Evolutionary conservation across 2,329 filamentous ascomycete genomes (phyloP).

Genomic region (Pseudogymnoascus sp.): DNA sequence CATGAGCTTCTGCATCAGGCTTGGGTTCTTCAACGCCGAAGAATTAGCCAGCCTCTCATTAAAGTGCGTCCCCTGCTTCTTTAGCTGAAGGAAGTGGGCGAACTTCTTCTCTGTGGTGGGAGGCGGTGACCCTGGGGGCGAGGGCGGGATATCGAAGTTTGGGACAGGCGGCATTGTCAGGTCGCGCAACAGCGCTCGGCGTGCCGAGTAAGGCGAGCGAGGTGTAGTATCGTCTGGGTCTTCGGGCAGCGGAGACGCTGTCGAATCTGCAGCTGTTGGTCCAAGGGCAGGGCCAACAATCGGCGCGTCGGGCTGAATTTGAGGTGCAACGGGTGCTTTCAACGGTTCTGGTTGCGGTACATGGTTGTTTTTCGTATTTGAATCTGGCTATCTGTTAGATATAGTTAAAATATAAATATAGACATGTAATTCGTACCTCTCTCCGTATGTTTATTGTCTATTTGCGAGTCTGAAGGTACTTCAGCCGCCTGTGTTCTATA

Average conservation of each 20-base stretch:
- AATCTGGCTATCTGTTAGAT: neutral
- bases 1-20: conserved; percentile 62
- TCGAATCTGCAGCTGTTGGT: conserved; percentile 18
- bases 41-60: conserved; percentile 64
- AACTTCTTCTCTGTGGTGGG: conserved; percentile 55
- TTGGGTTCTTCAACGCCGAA: conserved; percentile 61
- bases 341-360: neutral
- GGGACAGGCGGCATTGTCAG: conserved; percentile 65
- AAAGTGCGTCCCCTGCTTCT: conserved; percentile 69
- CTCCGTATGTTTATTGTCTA: neutral
- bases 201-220: conserved; percentile 57
- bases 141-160: conserved; percentile 65
- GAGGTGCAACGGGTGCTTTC: neutral
- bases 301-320: conserved; percentile 17
- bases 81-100: conserved; percentile 65
- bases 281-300: conserved; percentile 23
- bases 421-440: neutral
- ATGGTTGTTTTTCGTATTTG: conserved; percentile 10
- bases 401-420: neutral
- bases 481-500: conserved; percentile 1
- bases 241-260: conserved; percentile 18
- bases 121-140: conserved; percentile 55
- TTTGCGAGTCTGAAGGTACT: neutral
- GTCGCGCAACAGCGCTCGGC: conserved; percentile 55
- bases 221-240: conserved; percentile 19